Base-by-base conservation (phyloP, 2,329 filamentous ascomycete genomes). In the Colletotrichum limetticola region DNA sequence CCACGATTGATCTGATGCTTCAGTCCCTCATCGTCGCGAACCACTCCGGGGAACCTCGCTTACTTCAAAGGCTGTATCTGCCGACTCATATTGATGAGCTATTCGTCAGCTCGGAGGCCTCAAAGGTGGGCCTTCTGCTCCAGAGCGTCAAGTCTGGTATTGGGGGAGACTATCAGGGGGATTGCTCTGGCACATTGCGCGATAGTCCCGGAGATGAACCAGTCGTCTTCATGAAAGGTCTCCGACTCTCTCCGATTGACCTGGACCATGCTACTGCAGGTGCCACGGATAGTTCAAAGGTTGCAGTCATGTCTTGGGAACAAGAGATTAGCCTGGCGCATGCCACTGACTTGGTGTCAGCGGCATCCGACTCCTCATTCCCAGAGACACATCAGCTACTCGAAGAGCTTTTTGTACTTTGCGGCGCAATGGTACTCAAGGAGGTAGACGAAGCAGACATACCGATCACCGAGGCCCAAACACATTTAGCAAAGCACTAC, bases 1-100 rank as follows among this genome's bases (percentile, higher is more conserved):
- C 7, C 5, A 59, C 55, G 2, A 59, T 72, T 6, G 69, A 72
- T 24, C 69, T 68, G 26, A 52, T 58, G 3, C 46, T 72, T 2
- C 69, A 72, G 16, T 63, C 66, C 1, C 30, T 72, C 26, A 28
- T 68, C 0, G 56, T 72, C 5, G 69, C 69, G 5, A 53, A 19
- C 1, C 28, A 3, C 52, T 55, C 58, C 8, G 69, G 69, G 7
- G 22, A 59, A n/a, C 58, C 58, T 42, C 69, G 58, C 2, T 30
- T 52, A 1, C 49, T 72, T 0, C 19, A 59, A 28, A 57, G 30
- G 26, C 14, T 72, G 2, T 58, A 58, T 30, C 28, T 72, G 24
- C 69, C 65, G 0, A 72, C 69, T 5, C 24, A 52, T 16, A 28
- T 72, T 19, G 26, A 35, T 1, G 65, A 72, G 11, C 22, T 72